phyloP scores from a whole-genome alignment of 2,329 filamentous ascomycete genomes.

The Dryadomyces quercus-mongolicae region DNA sequence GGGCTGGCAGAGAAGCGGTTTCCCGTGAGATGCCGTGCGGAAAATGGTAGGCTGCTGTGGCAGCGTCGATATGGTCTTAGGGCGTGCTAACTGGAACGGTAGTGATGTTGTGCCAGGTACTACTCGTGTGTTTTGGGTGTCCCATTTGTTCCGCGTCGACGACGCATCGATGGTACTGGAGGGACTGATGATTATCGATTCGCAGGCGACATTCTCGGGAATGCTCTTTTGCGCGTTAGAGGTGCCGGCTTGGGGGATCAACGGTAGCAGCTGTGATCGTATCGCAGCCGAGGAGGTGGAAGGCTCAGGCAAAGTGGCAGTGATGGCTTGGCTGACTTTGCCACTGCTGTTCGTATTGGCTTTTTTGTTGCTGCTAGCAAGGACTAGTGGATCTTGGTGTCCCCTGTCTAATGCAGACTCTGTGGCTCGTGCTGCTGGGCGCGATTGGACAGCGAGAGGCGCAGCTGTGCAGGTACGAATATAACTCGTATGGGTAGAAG shows the following conservation, averaged over 20 bases:
- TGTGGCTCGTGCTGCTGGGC: constrained; percentile 7
- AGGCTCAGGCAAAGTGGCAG: background rate
- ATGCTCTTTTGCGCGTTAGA: too few species aligned
- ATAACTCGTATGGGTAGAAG: background rate
- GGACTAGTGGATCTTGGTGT: background rate
- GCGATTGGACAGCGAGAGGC: constrained; percentile 7
- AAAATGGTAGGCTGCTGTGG: constrained; percentile 26
- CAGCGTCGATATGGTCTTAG: constrained; percentile 5
- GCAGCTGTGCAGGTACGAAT: background rate
- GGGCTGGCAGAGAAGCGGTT: constrained; percentile 40
- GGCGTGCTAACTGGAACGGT: background rate
- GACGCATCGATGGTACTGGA: background rate
- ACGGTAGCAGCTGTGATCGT: too few species aligned
- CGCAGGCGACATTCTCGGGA: too few species aligned
- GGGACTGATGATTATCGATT: background rate
- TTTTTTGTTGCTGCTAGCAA: background rate
- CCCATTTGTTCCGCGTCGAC: background rate
- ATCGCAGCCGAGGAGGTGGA: background rate
- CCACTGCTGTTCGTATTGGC: background rate
- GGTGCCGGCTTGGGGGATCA: too few species aligned
- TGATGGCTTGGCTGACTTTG: background rate
- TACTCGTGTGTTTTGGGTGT: background rate
- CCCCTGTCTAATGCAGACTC: constrained; percentile 7
- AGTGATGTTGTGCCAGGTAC: background rate
- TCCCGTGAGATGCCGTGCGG: constrained; percentile 31